Conservation (phyloP, 345 rosid species). For the Aethionema arabicum region DNA sequence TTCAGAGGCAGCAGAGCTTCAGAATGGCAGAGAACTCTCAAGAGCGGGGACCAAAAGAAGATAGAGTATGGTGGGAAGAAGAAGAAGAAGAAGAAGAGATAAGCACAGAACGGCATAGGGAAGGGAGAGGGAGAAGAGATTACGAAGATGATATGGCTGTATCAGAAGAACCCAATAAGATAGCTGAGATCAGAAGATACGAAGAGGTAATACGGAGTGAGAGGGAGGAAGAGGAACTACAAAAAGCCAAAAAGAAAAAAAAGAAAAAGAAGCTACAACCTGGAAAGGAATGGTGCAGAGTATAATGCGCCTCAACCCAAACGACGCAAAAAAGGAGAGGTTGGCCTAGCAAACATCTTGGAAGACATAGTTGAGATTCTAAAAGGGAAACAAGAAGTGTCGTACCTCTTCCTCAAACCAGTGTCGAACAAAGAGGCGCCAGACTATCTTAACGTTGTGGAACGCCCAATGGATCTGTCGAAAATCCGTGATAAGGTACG, state of each 20-base stretch:
- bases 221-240: slow-evolving; percentile 79
- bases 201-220: slow-evolving; percentile 73
- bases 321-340: slow-evolving; percentile 95
- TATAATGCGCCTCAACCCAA: slow-evolving; percentile 65
- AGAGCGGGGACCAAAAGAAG: slow-evolving; percentile 59
- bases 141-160: slow-evolving; percentile 33
- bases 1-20: slow-evolving; percentile 52
- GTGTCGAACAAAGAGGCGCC: slow-evolving; percentile 93
- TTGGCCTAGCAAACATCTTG: slow-evolving; percentile 80
- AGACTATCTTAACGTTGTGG: slow-evolving; percentile 60
- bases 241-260: slow-evolving; percentile 76
- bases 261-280: slow-evolving; percentile 65
- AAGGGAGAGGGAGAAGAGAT: slow-evolving; percentile 52
- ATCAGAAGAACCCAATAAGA: slow-evolving; percentile 60
- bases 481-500: slow-evolving; percentile 78
- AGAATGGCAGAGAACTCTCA: slow-evolving; percentile 45
- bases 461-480: slow-evolving; percentile 89
- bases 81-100: slow-evolving; percentile 83
- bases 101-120: slow-evolving; percentile 57
- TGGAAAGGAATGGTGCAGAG: slow-evolving; percentile 52
- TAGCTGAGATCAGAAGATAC: slow-evolving; percentile 66
- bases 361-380: slow-evolving; percentile 75
- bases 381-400: slow-evolving; percentile 50
- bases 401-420: slow-evolving; percentile 85
- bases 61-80: slow-evolving; percentile 78